Conservation (phyloP, 805 yeast genomes). For the Cyberlindnera maclurae region DNA sequence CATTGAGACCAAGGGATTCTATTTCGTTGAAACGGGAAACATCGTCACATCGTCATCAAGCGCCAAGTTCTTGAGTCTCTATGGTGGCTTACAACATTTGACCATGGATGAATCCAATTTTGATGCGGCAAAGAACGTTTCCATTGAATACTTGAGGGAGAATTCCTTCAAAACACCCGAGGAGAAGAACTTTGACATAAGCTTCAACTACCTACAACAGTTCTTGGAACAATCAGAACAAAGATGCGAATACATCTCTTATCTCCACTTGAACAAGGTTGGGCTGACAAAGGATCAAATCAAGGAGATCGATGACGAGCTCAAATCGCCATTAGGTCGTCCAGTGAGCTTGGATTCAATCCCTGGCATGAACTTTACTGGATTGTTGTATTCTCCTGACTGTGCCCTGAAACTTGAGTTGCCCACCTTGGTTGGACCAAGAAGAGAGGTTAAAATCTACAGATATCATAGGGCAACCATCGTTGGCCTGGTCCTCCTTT, state of each 20-base stretch:
- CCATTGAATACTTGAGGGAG: conserved; percentile 37
- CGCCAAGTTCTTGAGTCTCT: conserved; percentile 57
- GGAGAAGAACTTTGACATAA: conserved; percentile 18
- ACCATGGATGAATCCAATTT: conserved; percentile 38
- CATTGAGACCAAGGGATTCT: conserved; percentile 51
- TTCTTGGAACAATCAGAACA: conserved; percentile 26
- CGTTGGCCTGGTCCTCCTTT: conserved; percentile 15
- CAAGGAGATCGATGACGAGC: conserved; percentile 61
- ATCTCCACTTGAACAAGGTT: conserved; percentile 63
- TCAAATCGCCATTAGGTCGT: conserved; percentile 66
- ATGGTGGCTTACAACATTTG: conserved; percentile 50
- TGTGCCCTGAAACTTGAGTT: conserved; percentile 58
- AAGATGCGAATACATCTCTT: conserved; percentile 67
- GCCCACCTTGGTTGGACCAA: conserved; percentile 42
- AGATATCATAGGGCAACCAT: conserved; percentile 15
- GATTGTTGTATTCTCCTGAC: conserved; percentile 78
- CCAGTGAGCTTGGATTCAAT: conserved; percentile 47
- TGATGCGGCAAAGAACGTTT: conserved; percentile 37
- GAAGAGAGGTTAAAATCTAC: conserved; percentile 39
- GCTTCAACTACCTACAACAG: conserved; percentile 17
- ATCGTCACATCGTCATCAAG: conserved; percentile 51
- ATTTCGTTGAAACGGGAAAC: conserved; percentile 61
- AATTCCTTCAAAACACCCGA: conserved; percentile 23
- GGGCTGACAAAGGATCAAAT: conserved; percentile 45
- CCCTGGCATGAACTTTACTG: conserved; percentile 52